phyloP scores from a whole-genome alignment of 331 rosid genomes.

The Quercus phellos region DNA sequence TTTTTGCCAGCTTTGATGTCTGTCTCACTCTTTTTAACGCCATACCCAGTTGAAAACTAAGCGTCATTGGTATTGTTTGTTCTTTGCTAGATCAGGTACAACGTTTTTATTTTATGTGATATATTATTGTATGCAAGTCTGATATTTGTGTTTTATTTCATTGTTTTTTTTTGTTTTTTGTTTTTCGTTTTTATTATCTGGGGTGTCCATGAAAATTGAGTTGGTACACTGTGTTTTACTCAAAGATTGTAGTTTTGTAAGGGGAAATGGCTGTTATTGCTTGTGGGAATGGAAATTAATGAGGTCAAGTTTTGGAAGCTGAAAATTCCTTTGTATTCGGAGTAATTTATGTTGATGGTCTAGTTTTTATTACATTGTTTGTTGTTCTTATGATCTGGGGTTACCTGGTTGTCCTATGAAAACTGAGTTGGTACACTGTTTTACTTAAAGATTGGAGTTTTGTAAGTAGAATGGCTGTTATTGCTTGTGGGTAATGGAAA shows the following conservation, averaged over 20 bases:
- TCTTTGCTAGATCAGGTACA: not conserved
- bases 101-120: not conserved
- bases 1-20: too few relatives aligned
- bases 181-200: not conserved
- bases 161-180: not conserved
- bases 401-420: not conserved
- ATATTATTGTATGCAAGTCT: not conserved
- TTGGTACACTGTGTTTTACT: not conserved
- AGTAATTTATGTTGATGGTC: not conserved
- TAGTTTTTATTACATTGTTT: not conserved
- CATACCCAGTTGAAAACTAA: not conserved
- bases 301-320: not conserved
- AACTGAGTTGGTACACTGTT: not conserved
- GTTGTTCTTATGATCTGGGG: not conserved
- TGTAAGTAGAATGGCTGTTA: not conserved
- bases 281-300: not conserved
- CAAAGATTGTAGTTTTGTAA: not conserved
- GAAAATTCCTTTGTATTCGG: not conserved
- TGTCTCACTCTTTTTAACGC: not conserved
- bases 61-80: not conserved
- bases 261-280: not conserved
- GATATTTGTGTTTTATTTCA: not conserved
- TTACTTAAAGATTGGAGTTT: not conserved
- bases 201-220: not conserved
- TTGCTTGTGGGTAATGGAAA: not conserved